Conservation (phyloP, 176 grass and related monocot species). For the Aegilops tauschii region DNA sequence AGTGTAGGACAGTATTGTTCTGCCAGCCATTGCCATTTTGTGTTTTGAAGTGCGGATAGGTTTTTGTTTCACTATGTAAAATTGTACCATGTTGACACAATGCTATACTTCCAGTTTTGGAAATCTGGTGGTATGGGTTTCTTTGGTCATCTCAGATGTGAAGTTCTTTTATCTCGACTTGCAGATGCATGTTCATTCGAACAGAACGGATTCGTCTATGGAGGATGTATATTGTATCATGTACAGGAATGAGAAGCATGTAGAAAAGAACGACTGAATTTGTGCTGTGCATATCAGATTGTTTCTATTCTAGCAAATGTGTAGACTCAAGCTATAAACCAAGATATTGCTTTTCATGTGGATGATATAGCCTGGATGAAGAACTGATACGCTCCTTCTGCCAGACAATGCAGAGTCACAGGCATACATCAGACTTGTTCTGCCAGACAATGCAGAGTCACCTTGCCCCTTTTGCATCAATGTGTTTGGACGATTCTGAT, state of each 20-base stretch:
- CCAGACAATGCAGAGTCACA: not conserved
- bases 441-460: not conserved
- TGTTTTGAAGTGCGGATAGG: not conserved
- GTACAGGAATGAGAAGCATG: not conserved
- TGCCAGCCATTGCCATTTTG: not conserved
- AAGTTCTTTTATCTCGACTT: constrained; percentile 33
- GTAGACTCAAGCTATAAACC: not conserved
- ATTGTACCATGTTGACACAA: constrained; percentile 14
- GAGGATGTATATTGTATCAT: not conserved
- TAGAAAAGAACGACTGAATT: not conserved
- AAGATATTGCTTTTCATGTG: not conserved
- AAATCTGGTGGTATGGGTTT: not conserved
- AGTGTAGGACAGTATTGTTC: not conserved
- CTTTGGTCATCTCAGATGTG: not conserved
- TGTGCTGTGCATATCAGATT: not conserved
- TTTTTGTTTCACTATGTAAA: constrained; percentile 15
- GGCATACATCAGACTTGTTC: not conserved
- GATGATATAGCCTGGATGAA: not conserved
- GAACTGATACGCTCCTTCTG: not conserved
- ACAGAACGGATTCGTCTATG: not conserved
- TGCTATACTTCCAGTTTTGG: constrained; percentile 20
- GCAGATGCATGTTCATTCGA: constrained; percentile 15
- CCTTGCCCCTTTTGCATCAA: not conserved
- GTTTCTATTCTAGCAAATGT: not conserved
- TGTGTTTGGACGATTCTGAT: not conserved